Evolutionary conservation across 352 stramenopile genomes (phyloP).

Genomic region (Globisporangium recalcitrans): DNA sequence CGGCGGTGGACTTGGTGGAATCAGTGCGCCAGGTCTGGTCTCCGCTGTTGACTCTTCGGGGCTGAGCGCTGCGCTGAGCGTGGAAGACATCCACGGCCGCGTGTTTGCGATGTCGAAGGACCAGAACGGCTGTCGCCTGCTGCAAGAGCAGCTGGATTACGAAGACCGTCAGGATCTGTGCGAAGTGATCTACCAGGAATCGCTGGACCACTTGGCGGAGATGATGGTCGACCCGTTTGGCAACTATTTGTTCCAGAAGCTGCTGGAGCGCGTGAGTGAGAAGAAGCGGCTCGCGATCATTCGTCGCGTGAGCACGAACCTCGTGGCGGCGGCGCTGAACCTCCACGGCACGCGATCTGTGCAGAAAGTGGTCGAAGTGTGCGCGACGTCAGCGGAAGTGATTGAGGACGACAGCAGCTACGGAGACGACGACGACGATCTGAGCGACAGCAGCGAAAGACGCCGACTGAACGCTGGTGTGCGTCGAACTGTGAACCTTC

Average conservation of each 20-base stretch:
- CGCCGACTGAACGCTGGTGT: slow-evolving; percentile 8
- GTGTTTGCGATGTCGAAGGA: slow-evolving; percentile 91
- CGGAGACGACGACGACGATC: slow-evolving; percentile 31
- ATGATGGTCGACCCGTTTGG: slow-evolving; percentile 99
- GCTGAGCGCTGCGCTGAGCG: slow-evolving; percentile 42
- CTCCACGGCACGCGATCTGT: slow-evolving; percentile 97
- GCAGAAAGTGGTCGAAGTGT: slow-evolving; percentile 98
- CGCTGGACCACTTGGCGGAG: slow-evolving; percentile 93
- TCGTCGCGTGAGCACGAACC: slow-evolving; percentile 87
- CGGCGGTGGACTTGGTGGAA: slow-evolving; percentile 3
- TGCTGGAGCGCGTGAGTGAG: slow-evolving; percentile 92
- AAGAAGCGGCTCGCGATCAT: slow-evolving; percentile 92
- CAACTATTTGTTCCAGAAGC: slow-evolving; percentile 99
- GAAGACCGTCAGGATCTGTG: slow-evolving; percentile 89
- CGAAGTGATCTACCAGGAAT: slow-evolving; percentile 95
- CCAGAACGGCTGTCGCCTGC: slow-evolving; percentile 95
- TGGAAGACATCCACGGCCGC: slow-evolving; percentile 72
- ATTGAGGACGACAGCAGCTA: slow-evolving; percentile 46
- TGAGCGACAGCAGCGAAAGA: slow-evolving; percentile 8
- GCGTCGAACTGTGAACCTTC: slow-evolving; percentile 40
- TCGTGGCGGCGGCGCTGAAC: slow-evolving; percentile 96
- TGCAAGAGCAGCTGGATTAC: slow-evolving; percentile 95
- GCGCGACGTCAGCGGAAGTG: slow-evolving; percentile 73
- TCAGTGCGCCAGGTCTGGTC: slow-evolving; percentile 4
- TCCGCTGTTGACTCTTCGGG: slow-evolving; percentile 12